Evolutionary conservation across 495 filamentous ascomycete genomes (phyloP), one percentile per base, ranked within the genome.

Genomic region (Rhypophila decipiens): DNA sequence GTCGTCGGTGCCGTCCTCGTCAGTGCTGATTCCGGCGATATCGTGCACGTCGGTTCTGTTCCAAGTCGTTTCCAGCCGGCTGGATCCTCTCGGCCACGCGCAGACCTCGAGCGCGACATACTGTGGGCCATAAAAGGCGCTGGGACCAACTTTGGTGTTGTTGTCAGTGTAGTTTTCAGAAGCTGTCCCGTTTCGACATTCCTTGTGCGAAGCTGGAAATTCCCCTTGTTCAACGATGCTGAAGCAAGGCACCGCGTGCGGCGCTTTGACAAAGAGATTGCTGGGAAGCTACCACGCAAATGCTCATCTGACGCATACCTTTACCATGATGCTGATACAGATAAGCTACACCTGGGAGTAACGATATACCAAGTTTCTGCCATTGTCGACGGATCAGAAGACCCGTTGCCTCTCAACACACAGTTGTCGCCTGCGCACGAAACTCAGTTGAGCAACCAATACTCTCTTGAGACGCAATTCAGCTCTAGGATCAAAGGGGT

Each of bases 61-160:
- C 77, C 77, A 60, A 63, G 43, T 17, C 53, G 74, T 61, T 59
- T 76, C 48, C 56, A 47, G 45, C 79, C 78, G 19, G 51, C 46
- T n/a, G 72, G 60, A 59, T 68, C 75, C 20, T 61, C 74, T 15
- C n/a, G n/a, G n/a, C n/a, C n/a, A n/a, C 61, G 64, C 50, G 66
- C 67, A 9, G 55, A 71, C 38, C 71, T 77, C 33, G 76, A 81
- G 58, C 27, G 39, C 21, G 74, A 84, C 51, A 49, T 85, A 13
- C 59, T 84, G 56, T 84, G 78, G 79, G 79, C 74, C 11, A 59
- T 82, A 9, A 79, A 69, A 66, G 80, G 81, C 36, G 79, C 78
- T 19, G 81, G 78, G 3, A 78, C 77, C 34, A 83, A 83, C 56
- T 75, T 83, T 62, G 76, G 79, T 47, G 78, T 85, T 41, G 71